Base-by-base conservation (phyloP, 2,329 filamentous ascomycete genomes). In the Karstenula rhodostoma region DNA sequence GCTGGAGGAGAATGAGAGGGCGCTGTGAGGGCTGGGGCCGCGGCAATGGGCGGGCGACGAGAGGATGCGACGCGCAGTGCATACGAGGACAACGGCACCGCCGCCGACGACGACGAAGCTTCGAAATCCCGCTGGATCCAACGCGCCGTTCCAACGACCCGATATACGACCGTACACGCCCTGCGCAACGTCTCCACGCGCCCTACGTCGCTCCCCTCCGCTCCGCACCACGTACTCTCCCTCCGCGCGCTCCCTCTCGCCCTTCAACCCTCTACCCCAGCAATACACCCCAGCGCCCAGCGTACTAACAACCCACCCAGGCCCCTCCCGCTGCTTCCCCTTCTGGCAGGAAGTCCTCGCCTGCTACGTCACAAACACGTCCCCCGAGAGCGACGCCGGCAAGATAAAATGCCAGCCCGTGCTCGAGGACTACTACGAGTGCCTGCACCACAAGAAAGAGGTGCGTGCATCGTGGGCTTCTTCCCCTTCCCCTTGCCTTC, bases 341-440 rank as follows among this genome's bases (percentile, higher is more conserved):
- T 99, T 97, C 88, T 99, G 95, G 95, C 95, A 99, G 83, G 95
- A 99, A 82, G 89, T 98, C 68, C 91, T 99, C 78, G 93, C 93
- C 74, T 99, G 95, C 88, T 99, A 99, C 80, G 93, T 97, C 63
- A 89, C 97, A 77, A 98, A 98, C 84, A 93, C 93, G 58, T 87
- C 86, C 67, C 84, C 90, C 67, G 91, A 94, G 58, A 90, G 94
- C 75, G 85, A 88, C 69, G 87, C 88, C 17, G 92, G 92, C 70
- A 95, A 94, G 84, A 90, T 89, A 80, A 96, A 96, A 82, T 99
- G 96, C 79, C 83, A 86, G 19, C 90, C 91, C 17, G 87, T 89
- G 4, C 85, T 98, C 68, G 95, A 99, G 79, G 95, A 99, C 79
- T 99, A 99, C 84, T 96, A 97, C 79, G 95, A 99, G 84, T 99